Conservation (phyloP, 2,329 filamentous ascomycete genomes). For the Claviceps paspali region DNA sequence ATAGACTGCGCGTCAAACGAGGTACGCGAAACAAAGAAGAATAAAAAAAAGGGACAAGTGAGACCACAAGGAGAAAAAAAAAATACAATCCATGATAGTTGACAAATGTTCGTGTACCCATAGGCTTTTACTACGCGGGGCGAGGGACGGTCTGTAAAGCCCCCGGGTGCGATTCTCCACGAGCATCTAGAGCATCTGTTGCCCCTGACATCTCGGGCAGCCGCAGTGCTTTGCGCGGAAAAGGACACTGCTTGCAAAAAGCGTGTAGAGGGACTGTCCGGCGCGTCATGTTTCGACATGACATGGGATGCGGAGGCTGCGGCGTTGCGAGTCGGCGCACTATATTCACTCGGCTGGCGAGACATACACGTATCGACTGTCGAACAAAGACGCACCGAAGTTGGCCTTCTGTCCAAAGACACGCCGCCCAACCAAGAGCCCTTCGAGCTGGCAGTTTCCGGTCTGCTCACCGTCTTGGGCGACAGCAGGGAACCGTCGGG, state of each 20-base stretch:
- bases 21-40: slow-evolving; percentile 12
- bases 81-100: neutral
- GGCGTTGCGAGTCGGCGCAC: slow-evolving; percentile 46
- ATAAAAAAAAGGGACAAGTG: neutral
- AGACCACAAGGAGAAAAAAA: no score
- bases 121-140: slow-evolving; percentile 46
- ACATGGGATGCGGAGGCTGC: slow-evolving; percentile 58
- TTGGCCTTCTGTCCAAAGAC: slow-evolving; percentile 62
- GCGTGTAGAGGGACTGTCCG: slow-evolving; percentile 26
- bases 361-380: slow-evolving; percentile 25
- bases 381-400: slow-evolving; percentile 48
- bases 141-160: slow-evolving; percentile 1
- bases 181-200: slow-evolving; percentile 43
- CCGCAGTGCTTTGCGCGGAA: slow-evolving; percentile 33
- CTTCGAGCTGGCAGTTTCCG: slow-evolving; percentile 64
- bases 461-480: slow-evolving; percentile 64
- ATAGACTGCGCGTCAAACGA: slow-evolving; percentile 34
- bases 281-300: slow-evolving; percentile 55
- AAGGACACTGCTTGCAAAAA: slow-evolving; percentile 33
- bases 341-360: slow-evolving; percentile 39
- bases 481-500: slow-evolving; percentile 57
- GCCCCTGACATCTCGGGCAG: slow-evolving; percentile 37
- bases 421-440: slow-evolving; percentile 41
- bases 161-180: slow-evolving; percentile 34
- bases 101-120: slow-evolving; percentile 13